Conservation (phyloP, 208 protist genomes). For the Trichomonas vaginalis region DNA sequence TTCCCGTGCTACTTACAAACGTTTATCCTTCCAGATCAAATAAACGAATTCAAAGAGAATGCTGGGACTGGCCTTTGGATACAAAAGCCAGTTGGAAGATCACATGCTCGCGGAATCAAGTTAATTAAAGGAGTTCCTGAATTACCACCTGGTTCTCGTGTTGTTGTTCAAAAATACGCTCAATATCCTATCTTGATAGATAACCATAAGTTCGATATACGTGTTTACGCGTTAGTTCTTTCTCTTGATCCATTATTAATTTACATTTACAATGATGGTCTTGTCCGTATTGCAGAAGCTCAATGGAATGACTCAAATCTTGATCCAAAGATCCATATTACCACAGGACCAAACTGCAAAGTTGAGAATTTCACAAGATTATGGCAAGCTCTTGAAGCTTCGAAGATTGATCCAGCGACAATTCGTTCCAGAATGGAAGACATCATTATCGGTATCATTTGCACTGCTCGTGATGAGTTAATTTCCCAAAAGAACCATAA, state of each 20-base stretch:
- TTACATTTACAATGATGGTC: slow-evolving; percentile 27
- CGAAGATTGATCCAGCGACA: neutral
- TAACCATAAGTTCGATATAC: slow-evolving; percentile 36
- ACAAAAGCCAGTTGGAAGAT: slow-evolving; percentile 18
- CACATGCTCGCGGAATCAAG: slow-evolving; percentile 20
- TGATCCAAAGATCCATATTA: slow-evolving; percentile 24
- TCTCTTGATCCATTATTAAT: slow-evolving; percentile 30
- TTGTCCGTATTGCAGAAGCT: slow-evolving; percentile 30
- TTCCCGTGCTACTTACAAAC: neutral
- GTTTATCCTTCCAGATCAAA: neutral
- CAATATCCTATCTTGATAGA: slow-evolving; percentile 14
- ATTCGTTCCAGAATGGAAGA: slow-evolving; percentile 15
- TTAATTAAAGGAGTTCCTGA: neutral
- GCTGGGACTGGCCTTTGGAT: neutral
- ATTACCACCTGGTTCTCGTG: neutral
- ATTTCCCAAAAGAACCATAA: neutral
- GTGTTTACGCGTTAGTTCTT: slow-evolving; percentile 31
- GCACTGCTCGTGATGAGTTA: slow-evolving; percentile 21
- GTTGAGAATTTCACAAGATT: slow-evolving; percentile 28
- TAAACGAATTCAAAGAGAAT: neutral
- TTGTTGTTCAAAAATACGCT: slow-evolving; percentile 4
- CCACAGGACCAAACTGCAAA: slow-evolving; percentile 23
- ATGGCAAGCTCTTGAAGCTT: neutral
- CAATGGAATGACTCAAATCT: neutral
- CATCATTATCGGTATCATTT: slow-evolving; percentile 20